Base-by-base conservation (phyloP, 805 yeast species). In the Debaryomyces hansenii region DNA sequence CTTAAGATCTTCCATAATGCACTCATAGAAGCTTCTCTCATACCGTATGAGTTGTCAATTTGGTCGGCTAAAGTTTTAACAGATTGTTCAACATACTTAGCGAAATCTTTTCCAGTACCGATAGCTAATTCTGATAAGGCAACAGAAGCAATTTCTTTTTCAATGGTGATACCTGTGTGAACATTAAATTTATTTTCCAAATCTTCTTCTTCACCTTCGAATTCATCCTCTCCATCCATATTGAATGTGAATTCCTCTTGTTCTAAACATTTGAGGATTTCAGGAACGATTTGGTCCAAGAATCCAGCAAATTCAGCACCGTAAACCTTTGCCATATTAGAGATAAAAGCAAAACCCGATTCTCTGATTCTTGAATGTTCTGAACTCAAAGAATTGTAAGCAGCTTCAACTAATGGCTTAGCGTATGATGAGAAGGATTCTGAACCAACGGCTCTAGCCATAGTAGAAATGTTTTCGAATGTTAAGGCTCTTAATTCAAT, bases 361-460 rank as follows among this genome's bases (percentile, higher is more conserved):
- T 94, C 99, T 75, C 96, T 85, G 58, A 94, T 80, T 73, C 96
- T 81, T 37, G 91, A 80, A 64, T 85, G 84, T 46, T 85, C 87
- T 29, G 92, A 82, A 54, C 81, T 78, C 56, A 92, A 78, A 45
- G 96, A 84, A 47, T 75, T 75, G 63, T 89, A 86, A 24, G 97
- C 91, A 49, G 97, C 89, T 63, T 87, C 87, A 56, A 90, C 88
- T 64, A 91, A 78, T 20, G 96, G 92, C 62, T 84, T 84, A 42
- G 97, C 96, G 64, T 80, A 90, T 38, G 87, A 82, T 36, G 88
- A 81, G 72, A 94, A 94, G 0, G 90, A 76, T 57, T 86, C 92
- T 45, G 94, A 86, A 52, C 97, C 96, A 49, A 94, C 97, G 46
- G 99, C 97, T 67, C 91, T 82, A 46, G 96, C 97, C 87, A 94